Percentiles rank a stretch among this genome's conserved stretches.
Evolutionary conservation across 768 basidiomycete genomes (phyloP).

Genomic region (Termitomyces sp.): DNA sequence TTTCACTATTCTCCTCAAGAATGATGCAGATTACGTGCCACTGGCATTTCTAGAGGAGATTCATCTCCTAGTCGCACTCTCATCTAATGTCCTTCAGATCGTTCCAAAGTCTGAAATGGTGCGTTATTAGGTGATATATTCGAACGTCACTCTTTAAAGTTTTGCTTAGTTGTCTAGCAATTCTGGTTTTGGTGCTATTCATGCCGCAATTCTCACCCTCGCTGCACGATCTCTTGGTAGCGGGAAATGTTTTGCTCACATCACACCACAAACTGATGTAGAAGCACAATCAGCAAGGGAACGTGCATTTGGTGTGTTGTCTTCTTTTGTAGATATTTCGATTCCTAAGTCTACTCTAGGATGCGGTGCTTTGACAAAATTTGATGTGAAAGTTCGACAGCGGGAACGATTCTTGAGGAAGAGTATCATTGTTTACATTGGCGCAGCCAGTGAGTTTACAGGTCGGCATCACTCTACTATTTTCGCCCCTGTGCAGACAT

Average conservation of each 20-base stretch:
- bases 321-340: background rate
- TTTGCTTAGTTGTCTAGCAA: constrained; percentile 45
- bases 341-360: constrained; percentile 28
- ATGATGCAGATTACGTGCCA: constrained; percentile 56
- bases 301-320: constrained; percentile 46
- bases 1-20: constrained; percentile 75
- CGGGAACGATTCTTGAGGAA: constrained; percentile 57
- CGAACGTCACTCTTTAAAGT: background rate
- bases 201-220: constrained; percentile 70
- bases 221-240: constrained; percentile 66
- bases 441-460: constrained; percentile 67
- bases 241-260: constrained; percentile 48
- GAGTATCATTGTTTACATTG: constrained; percentile 61
- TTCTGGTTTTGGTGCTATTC: constrained; percentile 82
- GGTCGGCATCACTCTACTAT: constrained; percentile 29
- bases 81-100: constrained; percentile 60
- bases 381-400: constrained; percentile 48
- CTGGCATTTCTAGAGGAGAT: constrained; percentile 72
- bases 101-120: constrained; percentile 79
- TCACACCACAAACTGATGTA: constrained; percentile 60
- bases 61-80: constrained; percentile 70
- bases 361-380: constrained; percentile 47
- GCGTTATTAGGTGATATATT: constrained; percentile 20
- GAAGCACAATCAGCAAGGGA: constrained; percentile 53
- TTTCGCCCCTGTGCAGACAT: background rate